A percentile compares a stretch with the other conserved stretches of the same genome.
These are phyloP conservation scores for Parmales sp. DNA, from an alignment of 108 stramenopile genomes.

Conservation along the genomic window DNA sequence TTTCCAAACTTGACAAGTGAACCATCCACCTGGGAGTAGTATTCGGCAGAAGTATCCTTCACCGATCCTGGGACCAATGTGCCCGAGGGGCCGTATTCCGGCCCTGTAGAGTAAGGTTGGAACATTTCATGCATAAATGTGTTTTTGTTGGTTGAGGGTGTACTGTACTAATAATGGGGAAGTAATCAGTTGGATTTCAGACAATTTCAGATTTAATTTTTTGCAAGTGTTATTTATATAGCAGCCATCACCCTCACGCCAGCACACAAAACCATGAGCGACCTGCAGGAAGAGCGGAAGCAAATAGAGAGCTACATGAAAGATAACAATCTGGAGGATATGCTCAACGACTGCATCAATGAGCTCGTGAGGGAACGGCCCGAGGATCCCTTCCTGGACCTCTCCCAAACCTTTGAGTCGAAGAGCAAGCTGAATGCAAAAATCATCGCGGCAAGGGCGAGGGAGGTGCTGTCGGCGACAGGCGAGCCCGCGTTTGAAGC, in stretches of 20 bases:
- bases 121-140: not conserved
- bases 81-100: not conserved
- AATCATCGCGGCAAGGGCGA: slow-evolving; percentile 19
- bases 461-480: slow-evolving; percentile 19
- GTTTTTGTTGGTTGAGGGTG: not conserved
- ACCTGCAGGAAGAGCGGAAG: too few relatives aligned
- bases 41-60: not conserved
- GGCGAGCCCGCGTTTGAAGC: slow-evolving; percentile 29
- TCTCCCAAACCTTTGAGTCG: slow-evolving; percentile 18
- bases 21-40: not conserved
- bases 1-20: not conserved
- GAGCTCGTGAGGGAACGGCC: slow-evolving; percentile 24
- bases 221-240: too few relatives aligned
- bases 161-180: too few relatives aligned
- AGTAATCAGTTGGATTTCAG: too few relatives aligned
- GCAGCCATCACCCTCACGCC: too few relatives aligned
- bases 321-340: too few relatives aligned
- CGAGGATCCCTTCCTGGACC: slow-evolving; percentile 18
- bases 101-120: not conserved
- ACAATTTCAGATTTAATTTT: too few relatives aligned
- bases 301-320: too few relatives aligned
- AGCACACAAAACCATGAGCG: too few relatives aligned
- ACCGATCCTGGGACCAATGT: not conserved
- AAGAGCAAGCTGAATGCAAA: slow-evolving; percentile 14
- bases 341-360: too few relatives aligned